These are phyloP conservation scores for Pseudogymnoascus sp. DNA, from an alignment of 2,329 filamentous ascomycete genomes.

Conservation along the genomic window DNA sequence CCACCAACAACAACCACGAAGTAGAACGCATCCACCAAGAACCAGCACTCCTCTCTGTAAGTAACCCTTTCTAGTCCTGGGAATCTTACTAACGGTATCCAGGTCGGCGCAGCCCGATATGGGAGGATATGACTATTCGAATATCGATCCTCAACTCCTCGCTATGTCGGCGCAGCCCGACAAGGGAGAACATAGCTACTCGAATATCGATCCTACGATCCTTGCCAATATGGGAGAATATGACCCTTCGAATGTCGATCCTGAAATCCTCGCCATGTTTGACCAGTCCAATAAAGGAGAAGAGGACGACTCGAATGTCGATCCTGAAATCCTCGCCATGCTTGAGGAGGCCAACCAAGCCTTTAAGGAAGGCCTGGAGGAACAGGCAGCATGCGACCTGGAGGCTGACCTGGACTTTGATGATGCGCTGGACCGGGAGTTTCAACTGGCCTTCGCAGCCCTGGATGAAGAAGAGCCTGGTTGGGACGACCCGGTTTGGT, in stretches of 20 bases:
- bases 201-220: not conserved
- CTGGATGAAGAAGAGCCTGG: not conserved
- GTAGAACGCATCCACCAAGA: not conserved
- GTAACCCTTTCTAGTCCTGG: not conserved
- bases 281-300: not conserved
- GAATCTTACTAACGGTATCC: not conserved
- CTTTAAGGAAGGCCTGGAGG: not conserved
- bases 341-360: not conserved
- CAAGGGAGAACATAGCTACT: not conserved
- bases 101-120: not conserved
- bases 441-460: not conserved
- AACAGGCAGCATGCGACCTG: not conserved
- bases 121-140: not conserved
- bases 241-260: not conserved
- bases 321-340: conserved; percentile 3
- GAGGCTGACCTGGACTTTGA: not conserved
- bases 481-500: not conserved
- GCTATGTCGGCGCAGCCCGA: not conserved
- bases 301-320: not conserved
- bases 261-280: conserved; percentile 1
- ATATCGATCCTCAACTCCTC: not conserved
- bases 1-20: not conserved
- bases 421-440: not conserved
- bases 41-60: not conserved
- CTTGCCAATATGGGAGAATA: not conserved